Evolutionary conservation across 2,329 filamentous ascomycete genomes (phyloP), one percentile per base, ranked within the genome.

Genomic region (Calonectria montana): DNA sequence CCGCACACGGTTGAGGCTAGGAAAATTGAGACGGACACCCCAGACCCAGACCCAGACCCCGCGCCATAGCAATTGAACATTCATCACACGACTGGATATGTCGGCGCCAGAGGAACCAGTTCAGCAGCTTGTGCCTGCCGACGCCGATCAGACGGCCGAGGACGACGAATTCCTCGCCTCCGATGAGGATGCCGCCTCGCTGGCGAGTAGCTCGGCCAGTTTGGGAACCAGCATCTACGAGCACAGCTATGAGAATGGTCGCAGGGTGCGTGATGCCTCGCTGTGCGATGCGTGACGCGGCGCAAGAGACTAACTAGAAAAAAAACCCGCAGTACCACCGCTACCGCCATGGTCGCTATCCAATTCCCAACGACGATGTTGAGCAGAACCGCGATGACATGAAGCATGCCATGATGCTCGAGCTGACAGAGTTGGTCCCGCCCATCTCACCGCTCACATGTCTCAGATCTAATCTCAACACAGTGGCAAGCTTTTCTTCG

Each of bases 391-490:
- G 77, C 15, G 77, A 79, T 12, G 75, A 78, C 0, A 74, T 75
- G 70, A 77, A 81, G 21, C 81, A 84, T 48, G 81, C 80, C 9
- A 81, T 80, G 77, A 74, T 78, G 41, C 53, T 83, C 7, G 70
- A 75, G 3, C 50, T 82, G 6, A 78, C 76, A 0, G 73, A 80
- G 75, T 77, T 31, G 16, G 69, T 12, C 73, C 1, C 10, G 3
- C 31, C 8, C 31, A 0, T 4, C 5, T 4, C 8, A 0, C 3
- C 3, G 10, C 13, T 35, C 29, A 29, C 3, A n/a, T 0, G 47
- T 31, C 67, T 75, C 18, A 71, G 13, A 2, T 5, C 2, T 1
- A 18, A 25, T 37, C 45, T 7, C 15, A 5, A 13, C 18, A 16
- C 9, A 77, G 75, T 43, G 74, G 76, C 3, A 77, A 74, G 5